Percentiles rank a stretch among this genome's conserved stretches.
Conservation (phyloP, 2,329 filamentous ascomycete species). For the Plectosphaerella plurivora region DNA sequence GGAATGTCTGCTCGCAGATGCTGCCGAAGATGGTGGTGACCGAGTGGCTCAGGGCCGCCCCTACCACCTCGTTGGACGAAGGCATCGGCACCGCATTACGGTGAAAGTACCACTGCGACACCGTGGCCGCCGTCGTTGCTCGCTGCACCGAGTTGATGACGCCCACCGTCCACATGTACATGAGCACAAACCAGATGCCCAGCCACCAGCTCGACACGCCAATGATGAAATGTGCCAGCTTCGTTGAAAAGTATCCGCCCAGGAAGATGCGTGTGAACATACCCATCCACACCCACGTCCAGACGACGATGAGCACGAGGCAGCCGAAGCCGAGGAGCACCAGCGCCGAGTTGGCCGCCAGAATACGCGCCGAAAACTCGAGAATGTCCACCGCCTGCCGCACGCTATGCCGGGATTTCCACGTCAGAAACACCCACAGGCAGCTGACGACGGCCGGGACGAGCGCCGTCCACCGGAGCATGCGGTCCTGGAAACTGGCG, state of each 20-base stretch:
- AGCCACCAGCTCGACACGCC: conserved; percentile 91
- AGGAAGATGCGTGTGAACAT: conserved; percentile 97
- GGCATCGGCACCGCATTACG: conserved; percentile 75
- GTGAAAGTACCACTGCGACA: conserved; percentile 99
- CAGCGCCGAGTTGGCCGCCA: conserved; percentile 79
- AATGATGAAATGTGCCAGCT: conserved; percentile 67
- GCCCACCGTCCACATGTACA: conserved; percentile 93
- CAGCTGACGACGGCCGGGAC: conserved; percentile 69
- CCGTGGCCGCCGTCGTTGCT: conserved; percentile 86
- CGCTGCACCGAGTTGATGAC: conserved; percentile 86
- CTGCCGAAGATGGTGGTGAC: conserved; percentile 86
- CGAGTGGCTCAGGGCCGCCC: conserved; percentile 77
- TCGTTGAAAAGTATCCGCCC: conserved; percentile 74
- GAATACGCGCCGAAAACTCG: conserved; percentile 85
- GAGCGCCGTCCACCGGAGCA: conserved; percentile 83
- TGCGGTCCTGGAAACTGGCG: conserved; percentile 75
- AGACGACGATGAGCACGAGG: conserved; percentile 70
- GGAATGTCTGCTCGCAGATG: conserved; percentile 80
- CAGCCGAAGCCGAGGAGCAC: conserved; percentile 78
- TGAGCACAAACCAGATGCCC: conserved; percentile 83
- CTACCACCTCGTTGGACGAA: conserved; percentile 74
- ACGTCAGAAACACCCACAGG: conserved; percentile 80
- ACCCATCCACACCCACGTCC: conserved; percentile 93
- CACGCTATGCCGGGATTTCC: conserved; percentile 74
- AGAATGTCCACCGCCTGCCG: conserved; percentile 82